Percentiles rank a stretch among this genome's conserved stretches.
These are phyloP conservation scores for Globisporangium cystogenes DNA, from an alignment of 352 stramenopile genomes.

Conservation along the genomic window DNA sequence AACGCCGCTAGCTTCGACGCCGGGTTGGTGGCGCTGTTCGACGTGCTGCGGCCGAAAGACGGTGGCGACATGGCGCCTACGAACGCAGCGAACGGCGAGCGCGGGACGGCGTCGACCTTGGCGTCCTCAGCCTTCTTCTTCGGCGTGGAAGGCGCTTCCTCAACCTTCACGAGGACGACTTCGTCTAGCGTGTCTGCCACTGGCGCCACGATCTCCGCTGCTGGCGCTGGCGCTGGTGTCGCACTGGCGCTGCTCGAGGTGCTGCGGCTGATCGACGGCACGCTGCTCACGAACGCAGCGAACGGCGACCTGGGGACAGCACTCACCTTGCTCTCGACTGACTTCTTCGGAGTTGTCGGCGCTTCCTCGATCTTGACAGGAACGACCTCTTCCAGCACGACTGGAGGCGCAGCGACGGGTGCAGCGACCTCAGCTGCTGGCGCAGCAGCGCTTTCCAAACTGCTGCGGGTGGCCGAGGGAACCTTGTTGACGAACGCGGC, in stretches of 20 bases:
- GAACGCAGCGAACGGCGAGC: slow-evolving; percentile 4
- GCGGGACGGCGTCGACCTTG: neutral
- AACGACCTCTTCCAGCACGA: too few relatives aligned
- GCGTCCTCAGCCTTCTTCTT: neutral
- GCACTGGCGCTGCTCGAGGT: too few relatives aligned
- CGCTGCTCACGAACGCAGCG: neutral
- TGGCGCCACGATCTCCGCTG: too few relatives aligned
- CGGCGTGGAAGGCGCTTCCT: neutral
- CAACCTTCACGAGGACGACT: neutral
- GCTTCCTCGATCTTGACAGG: neutral
- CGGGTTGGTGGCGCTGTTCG: slow-evolving; percentile 1
- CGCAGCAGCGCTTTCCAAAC: neutral
- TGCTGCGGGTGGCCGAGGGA: neutral
- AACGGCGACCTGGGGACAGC: neutral
- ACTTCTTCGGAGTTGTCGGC: neutral
- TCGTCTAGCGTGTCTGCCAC: too few relatives aligned
- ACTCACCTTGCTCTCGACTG: neutral
- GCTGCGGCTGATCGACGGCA: too few relatives aligned
- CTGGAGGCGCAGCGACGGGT: too few relatives aligned
- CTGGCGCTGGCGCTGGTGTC: too few relatives aligned
- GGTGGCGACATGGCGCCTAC: neutral
- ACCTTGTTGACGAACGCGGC: neutral
- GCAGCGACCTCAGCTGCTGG: neutral
- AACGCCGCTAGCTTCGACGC: slow-evolving; percentile 58
- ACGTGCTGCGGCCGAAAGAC: slow-evolving; percentile 4